phyloP scores from a whole-genome alignment of 148 eudicot genomes.

The Rhododendron kiyosumense region DNA sequence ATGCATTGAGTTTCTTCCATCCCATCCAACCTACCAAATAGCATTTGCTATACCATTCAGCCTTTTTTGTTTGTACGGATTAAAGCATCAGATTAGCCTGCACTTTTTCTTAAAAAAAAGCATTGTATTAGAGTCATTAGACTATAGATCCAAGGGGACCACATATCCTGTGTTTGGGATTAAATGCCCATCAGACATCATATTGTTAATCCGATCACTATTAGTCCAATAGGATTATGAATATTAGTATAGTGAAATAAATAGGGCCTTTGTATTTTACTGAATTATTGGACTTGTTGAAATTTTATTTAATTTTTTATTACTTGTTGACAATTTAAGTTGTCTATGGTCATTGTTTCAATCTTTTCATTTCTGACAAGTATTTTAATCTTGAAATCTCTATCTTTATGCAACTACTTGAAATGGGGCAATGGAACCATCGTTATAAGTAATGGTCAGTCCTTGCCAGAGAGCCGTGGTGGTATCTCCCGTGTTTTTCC shows the following conservation, averaged over 20 bases:
- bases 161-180: background rate
- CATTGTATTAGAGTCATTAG: background rate
- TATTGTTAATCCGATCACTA: background rate
- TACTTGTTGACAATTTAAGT: background rate
- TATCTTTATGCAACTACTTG: background rate
- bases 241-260: too few relatives aligned
- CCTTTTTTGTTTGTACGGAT: background rate
- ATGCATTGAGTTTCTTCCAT: background rate
- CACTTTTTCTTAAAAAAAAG: background rate
- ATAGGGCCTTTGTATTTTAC: background rate
- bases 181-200: background rate
- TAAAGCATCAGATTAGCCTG: background rate
- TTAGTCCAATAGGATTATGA: background rate
- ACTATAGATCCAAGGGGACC: background rate
- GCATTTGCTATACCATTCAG: background rate
- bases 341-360: background rate
- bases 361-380: background rate
- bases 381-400: background rate
- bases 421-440: background rate
- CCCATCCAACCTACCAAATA: background rate
- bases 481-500: background rate
- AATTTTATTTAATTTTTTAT: background rate
- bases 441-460: background rate
- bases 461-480: background rate
- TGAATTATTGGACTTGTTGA: background rate